phyloP scores from a whole-genome alignment of 495 filamentous ascomycete genomes.

The Lindgomyces ingoldianus region DNA sequence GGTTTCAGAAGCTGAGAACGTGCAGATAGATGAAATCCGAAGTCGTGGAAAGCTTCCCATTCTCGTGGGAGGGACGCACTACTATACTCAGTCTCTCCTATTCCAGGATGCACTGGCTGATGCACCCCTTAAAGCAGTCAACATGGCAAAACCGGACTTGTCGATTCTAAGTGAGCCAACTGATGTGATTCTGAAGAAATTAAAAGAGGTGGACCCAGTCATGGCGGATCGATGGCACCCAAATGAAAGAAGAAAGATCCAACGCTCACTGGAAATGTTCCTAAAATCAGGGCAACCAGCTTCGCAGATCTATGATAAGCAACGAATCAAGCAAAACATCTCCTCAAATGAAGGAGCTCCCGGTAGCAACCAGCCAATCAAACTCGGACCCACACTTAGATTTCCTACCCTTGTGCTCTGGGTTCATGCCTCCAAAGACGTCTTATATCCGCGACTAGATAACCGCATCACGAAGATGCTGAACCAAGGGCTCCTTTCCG shows the following conservation, averaged over 20 bases:
- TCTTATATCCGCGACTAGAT: conserved; percentile 69
- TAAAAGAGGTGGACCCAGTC: conserved; percentile 77
- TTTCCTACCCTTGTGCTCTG: conserved; percentile 76
- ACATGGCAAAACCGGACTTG: conserved; percentile 46
- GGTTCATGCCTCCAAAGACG: conserved; percentile 72
- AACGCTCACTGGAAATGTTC: conserved; percentile 85
- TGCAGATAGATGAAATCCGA: conserved; percentile 71
- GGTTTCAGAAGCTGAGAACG: not conserved
- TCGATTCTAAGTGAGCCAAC: conserved; percentile 72
- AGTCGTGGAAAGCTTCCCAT: conserved; percentile 78
- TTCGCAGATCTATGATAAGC: conserved; percentile 85
- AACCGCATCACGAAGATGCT: conserved; percentile 82
- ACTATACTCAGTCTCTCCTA: conserved; percentile 86
- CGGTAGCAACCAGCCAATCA: not conserved
- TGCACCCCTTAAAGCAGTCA: conserved; percentile 40
- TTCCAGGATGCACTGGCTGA: conserved; percentile 67
- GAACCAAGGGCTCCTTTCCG: conserved; percentile 65
- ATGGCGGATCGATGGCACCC: conserved; percentile 96
- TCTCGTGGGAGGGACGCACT: conserved; percentile 90
- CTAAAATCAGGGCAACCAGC: conserved; percentile 75
- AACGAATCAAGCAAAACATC: conserved; percentile 47
- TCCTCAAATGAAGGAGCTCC: conserved; percentile 28
- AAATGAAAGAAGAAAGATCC: conserved; percentile 85
- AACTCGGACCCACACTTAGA: conserved; percentile 34
- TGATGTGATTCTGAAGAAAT: conserved; percentile 66